Percentiles rank a stretch among this genome's conserved stretches.
phyloP scores from a whole-genome alignment of 768 basidiomycete species.

The Lentinula boryana region DNA sequence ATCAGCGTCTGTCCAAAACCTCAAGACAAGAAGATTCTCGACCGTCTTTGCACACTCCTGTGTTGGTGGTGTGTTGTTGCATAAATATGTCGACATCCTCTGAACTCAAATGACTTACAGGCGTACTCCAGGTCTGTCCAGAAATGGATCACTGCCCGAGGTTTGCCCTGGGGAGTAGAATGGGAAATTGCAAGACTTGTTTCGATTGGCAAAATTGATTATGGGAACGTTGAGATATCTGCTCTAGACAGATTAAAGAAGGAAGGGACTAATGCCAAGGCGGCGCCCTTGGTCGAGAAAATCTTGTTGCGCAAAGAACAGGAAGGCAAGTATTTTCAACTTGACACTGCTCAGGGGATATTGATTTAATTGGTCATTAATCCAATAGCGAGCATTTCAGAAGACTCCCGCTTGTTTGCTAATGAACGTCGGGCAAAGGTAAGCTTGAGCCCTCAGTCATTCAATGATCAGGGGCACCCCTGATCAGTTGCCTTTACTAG shows the following conservation, averaged over 20 bases:
- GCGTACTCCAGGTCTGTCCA: not conserved
- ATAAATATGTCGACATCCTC: no score
- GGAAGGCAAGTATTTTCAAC: not conserved
- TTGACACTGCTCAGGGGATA: not conserved
- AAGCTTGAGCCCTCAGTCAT: not conserved
- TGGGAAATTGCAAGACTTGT: slow-evolving; percentile 34
- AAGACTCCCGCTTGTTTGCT: slow-evolving; percentile 2
- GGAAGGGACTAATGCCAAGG: slow-evolving; percentile 17
- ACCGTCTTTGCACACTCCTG: not conserved
- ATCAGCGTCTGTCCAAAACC: not conserved
- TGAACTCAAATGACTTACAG: not conserved
- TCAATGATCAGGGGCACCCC: not conserved
- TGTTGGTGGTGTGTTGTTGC: not conserved
- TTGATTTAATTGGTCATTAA: not conserved
- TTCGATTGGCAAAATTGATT: slow-evolving; percentile 12
- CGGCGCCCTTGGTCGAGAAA: slow-evolving; percentile 16
- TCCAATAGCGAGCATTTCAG: not conserved
- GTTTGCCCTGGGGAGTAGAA: slow-evolving; percentile 25
- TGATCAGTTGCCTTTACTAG: slow-evolving; percentile 14
- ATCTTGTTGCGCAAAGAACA: slow-evolving; percentile 7
- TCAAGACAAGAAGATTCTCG: not conserved
- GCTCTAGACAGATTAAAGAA: slow-evolving; percentile 16
- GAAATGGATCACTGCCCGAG: slow-evolving; percentile 7
- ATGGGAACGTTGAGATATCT: slow-evolving; percentile 16
- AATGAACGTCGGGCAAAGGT: slow-evolving; percentile 14